Conservation (phyloP, 129 eudicot species). For the Gnaphalium uliginosum region DNA sequence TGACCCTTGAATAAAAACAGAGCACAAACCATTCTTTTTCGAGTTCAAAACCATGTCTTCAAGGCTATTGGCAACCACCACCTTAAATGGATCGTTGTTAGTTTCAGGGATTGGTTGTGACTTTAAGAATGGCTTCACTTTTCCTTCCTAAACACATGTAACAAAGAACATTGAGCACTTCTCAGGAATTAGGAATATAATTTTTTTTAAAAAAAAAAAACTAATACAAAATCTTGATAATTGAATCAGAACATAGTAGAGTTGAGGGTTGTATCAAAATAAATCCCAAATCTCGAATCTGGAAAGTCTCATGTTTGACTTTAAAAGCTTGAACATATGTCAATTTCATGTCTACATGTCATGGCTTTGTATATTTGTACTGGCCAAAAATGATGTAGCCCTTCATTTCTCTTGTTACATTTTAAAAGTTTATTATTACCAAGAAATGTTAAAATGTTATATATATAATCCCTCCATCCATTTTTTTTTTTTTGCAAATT, state of each 20-base stretch:
- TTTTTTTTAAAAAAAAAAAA: not conserved
- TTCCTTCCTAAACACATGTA: conserved; percentile 53
- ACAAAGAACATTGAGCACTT: not conserved
- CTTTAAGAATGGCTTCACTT: conserved; percentile 50
- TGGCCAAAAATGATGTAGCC: too few species aligned
- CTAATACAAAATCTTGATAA: not conserved
- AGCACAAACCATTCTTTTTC: conserved; percentile 55
- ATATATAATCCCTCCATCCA: not conserved
- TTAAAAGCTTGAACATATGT: not conserved
- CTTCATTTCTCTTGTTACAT: too few species aligned
- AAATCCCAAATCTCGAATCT: not conserved
- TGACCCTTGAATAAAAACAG: not conserved
- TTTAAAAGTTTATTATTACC: too few species aligned
- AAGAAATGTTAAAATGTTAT: not conserved
- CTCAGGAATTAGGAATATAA: not conserved
- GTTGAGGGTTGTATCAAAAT: not conserved
- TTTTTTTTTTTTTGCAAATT: too few species aligned
- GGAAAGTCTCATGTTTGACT: not conserved
- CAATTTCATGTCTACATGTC: too few species aligned
- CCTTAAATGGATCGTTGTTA: conserved; percentile 67
- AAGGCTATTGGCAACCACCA: conserved; percentile 67
- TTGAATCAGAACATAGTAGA: not conserved
- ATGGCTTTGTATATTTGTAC: too few species aligned
- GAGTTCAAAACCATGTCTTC: conserved; percentile 64
- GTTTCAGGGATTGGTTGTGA: conserved; percentile 70